Percentiles rank a stretch among this genome's conserved stretches.
Evolutionary conservation across 2,329 filamentous ascomycete genomes (phyloP).

Genomic region (Trichoderma gracile): DNA sequence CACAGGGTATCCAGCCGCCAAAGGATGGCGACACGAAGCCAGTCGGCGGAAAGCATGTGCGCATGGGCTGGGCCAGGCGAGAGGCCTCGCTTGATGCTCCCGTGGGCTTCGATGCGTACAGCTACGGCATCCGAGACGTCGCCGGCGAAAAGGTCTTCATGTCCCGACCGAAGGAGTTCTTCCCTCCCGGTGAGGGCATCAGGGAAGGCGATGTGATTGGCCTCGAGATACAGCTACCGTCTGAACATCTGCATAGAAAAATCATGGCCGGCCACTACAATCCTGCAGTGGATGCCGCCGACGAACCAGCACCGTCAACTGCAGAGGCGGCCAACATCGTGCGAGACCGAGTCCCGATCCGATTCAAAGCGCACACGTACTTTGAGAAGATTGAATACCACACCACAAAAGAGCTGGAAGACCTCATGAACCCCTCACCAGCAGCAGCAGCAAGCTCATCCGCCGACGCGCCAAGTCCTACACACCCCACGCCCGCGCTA

Average conservation of each 20-base stretch:
- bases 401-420: constrained; percentile 82
- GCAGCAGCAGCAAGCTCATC: constrained; percentile 48
- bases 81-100: constrained; percentile 82
- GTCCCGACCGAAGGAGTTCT: constrained; percentile 90
- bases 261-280: constrained; percentile 87
- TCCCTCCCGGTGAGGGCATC: constrained; percentile 74
- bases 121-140: constrained; percentile 88
- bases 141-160: constrained; percentile 90
- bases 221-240: constrained; percentile 86
- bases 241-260: constrained; percentile 81
- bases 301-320: constrained; percentile 56
- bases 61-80: constrained; percentile 81
- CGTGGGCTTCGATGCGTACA: constrained; percentile 87
- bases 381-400: constrained; percentile 93
- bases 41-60: constrained; percentile 64
- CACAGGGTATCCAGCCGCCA: constrained; percentile 63
- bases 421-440: constrained; percentile 71
- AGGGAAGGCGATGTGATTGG: constrained; percentile 92
- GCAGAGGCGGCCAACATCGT: constrained; percentile 77
- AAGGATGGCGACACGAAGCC: constrained; percentile 47
- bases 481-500: constrained; percentile 71
- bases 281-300: constrained; percentile 70
- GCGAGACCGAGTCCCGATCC: constrained; percentile 90
- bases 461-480: constrained; percentile 65
- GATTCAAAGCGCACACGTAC: constrained; percentile 90